Evolutionary conservation across 1,284 basidiomycete genomes (phyloP).

Genomic region (Boletus smithii): DNA sequence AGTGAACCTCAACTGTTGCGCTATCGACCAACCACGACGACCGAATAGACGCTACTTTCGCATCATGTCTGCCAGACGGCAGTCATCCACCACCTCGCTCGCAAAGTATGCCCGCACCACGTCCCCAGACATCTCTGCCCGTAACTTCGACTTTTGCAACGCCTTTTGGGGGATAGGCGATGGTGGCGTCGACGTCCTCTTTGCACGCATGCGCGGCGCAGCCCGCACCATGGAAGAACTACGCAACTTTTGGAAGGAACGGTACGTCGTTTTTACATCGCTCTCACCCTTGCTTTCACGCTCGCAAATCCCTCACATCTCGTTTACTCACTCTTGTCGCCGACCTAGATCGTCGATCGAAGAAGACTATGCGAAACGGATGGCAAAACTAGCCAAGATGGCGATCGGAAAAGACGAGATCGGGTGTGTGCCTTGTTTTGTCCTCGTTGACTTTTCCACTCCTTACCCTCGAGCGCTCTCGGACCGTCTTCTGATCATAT

Average conservation of each 20-base stretch:
- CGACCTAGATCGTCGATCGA: slow-evolving; percentile 74
- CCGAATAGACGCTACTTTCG: slow-evolving; percentile 13
- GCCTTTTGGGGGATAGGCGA: slow-evolving; percentile 91
- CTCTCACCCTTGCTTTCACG: background rate
- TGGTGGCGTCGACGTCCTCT: slow-evolving; percentile 87
- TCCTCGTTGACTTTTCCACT: background rate
- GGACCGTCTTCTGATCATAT: slow-evolving; percentile 14
- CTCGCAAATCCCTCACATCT: too few relatives aligned
- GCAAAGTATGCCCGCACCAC: slow-evolving; percentile 59
- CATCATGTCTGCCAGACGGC: slow-evolving; percentile 60
- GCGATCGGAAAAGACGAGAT: slow-evolving; percentile 87
- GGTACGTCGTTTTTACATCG: slow-evolving; percentile 46
- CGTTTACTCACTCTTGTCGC: background rate
- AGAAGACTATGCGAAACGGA: slow-evolving; percentile 90
- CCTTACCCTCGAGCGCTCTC: background rate
- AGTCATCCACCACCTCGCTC: slow-evolving; percentile 71
- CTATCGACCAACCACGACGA: slow-evolving; percentile 15
- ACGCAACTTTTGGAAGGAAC: slow-evolving; percentile 83
- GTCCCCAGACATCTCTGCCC: slow-evolving; percentile 45
- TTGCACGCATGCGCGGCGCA: slow-evolving; percentile 83
- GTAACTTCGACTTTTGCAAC: slow-evolving; percentile 88
- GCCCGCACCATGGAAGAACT: slow-evolving; percentile 89
- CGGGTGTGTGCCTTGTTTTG: slow-evolving; percentile 53
- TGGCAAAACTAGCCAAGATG: slow-evolving; percentile 79
- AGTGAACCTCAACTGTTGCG: slow-evolving; percentile 21